phyloP scores from a whole-genome alignment of 805 yeast species.

The Lipomyces lipofer region DNA sequence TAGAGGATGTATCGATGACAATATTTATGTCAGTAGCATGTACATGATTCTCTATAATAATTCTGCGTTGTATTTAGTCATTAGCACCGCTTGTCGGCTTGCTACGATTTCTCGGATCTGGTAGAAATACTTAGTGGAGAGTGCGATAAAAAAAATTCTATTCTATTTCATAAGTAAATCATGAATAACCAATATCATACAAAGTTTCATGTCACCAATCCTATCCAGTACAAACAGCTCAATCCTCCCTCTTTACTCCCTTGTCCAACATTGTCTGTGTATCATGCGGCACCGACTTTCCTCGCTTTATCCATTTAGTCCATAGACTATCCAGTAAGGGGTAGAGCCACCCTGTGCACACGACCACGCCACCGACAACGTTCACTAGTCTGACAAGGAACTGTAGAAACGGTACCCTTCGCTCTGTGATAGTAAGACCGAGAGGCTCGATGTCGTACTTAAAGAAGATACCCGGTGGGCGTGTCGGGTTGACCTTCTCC shows the following conservation, averaged over 20 bases:
- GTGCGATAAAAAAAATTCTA: no score
- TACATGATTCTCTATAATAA: no score
- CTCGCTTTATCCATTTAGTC: constrained; percentile 17
- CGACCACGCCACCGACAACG: constrained; percentile 76
- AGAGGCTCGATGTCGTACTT: constrained; percentile 89
- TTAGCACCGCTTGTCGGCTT: no score
- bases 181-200: no score
- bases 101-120: no score
- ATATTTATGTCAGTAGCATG: no score
- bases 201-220: no score
- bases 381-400: constrained; percentile 79
- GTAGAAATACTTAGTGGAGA: no score
- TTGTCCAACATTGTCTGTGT: constrained; percentile 24
- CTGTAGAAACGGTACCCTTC: constrained; percentile 71
- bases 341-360: constrained; percentile 39
- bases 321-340: constrained; percentile 17
- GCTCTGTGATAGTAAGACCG: constrained; percentile 65
- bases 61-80: no score
- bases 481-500: constrained; percentile 30
- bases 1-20: no score
- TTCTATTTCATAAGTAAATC: no score
- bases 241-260: constrained; percentile 25
- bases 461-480: constrained; percentile 69
- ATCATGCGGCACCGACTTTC: constrained; percentile 11
- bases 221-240: no score